These are phyloP conservation scores for Morella rubra DNA, from an alignment of 306 rosid species.

Conservation along the genomic window DNA sequence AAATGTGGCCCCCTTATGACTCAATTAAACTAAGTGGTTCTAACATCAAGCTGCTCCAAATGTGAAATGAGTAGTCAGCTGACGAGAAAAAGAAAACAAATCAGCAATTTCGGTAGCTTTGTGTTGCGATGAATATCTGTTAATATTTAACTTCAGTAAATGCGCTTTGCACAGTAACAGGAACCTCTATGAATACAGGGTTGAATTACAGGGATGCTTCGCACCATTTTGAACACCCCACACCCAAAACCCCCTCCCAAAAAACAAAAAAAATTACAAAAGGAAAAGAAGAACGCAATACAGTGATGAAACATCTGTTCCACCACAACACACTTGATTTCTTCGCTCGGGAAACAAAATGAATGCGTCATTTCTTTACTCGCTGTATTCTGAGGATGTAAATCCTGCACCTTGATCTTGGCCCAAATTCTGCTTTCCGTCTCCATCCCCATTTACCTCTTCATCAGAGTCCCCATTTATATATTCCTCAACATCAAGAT, in stretches of 20 bases:
- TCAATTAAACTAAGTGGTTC: too few relatives aligned
- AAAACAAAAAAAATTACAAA: neutral
- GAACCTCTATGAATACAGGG: neutral
- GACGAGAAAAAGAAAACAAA: too few relatives aligned
- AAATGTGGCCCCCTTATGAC: too few relatives aligned
- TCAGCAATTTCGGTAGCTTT: neutral
- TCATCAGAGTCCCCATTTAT: slow-evolving; percentile 41
- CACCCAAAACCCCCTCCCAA: neutral
- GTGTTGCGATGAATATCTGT: neutral
- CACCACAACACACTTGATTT: too few relatives aligned
- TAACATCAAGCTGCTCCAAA: too few relatives aligned
- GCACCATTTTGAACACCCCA: neutral
- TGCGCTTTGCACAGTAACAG: neutral
- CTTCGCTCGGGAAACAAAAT: neutral
- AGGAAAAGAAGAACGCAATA: neutral
- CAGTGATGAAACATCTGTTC: neutral
- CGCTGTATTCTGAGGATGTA: slow-evolving; percentile 47
- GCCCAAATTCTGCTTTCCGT: slow-evolving; percentile 31
- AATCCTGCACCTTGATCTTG: slow-evolving; percentile 24
- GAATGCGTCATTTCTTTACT: slow-evolving; percentile 15
- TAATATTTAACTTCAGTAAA: neutral
- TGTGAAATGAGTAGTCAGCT: too few relatives aligned
- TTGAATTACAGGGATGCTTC: neutral
- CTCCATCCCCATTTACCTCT: slow-evolving; percentile 30
- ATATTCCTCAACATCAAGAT: slow-evolving; percentile 41